phyloP scores from a whole-genome alignment of 2,329 filamentous ascomycete genomes.

The Pseudogymnoascus sp. region DNA sequence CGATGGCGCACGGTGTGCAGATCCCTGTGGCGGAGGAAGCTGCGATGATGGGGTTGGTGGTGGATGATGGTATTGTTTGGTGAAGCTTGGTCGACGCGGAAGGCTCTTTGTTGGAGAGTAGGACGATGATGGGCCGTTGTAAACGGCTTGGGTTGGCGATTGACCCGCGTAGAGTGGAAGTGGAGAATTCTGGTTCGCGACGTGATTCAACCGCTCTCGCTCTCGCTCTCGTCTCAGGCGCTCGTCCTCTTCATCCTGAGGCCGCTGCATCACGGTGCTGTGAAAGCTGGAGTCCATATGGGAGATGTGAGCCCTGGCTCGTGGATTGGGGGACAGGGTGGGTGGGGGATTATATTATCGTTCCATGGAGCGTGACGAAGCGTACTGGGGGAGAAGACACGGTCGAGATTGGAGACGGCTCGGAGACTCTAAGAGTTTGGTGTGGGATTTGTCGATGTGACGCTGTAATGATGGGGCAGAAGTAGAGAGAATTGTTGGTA shows the following conservation, averaged over 20 bases:
- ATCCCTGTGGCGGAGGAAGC: slow-evolving; percentile 19
- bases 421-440: background rate
- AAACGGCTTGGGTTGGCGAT: slow-evolving; percentile 23
- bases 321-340: slow-evolving; percentile 5
- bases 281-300: slow-evolving; percentile 25
- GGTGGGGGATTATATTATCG: slow-evolving; percentile 3
- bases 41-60: slow-evolving; percentile 20
- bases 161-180: slow-evolving; percentile 17
- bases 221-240: too few species aligned
- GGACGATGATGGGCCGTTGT: slow-evolving; percentile 18
- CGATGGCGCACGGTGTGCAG: slow-evolving; percentile 22
- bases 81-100: slow-evolving; percentile 25
- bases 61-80: slow-evolving; percentile 23
- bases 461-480: background rate
- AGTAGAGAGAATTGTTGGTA: background rate
- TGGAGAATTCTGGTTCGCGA: slow-evolving; percentile 23
- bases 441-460: background rate
- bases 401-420: background rate
- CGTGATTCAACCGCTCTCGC: slow-evolving; percentile 24
- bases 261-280: slow-evolving; percentile 26
- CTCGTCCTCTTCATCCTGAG: slow-evolving; percentile 18
- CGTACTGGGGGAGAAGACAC: background rate
- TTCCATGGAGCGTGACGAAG: slow-evolving; percentile 7
- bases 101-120: slow-evolving; percentile 24
- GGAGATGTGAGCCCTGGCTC: slow-evolving; percentile 9